Evolutionary conservation across 768 basidiomycete species (phyloP).

Genomic region (Cystoderma amianthinum): DNA sequence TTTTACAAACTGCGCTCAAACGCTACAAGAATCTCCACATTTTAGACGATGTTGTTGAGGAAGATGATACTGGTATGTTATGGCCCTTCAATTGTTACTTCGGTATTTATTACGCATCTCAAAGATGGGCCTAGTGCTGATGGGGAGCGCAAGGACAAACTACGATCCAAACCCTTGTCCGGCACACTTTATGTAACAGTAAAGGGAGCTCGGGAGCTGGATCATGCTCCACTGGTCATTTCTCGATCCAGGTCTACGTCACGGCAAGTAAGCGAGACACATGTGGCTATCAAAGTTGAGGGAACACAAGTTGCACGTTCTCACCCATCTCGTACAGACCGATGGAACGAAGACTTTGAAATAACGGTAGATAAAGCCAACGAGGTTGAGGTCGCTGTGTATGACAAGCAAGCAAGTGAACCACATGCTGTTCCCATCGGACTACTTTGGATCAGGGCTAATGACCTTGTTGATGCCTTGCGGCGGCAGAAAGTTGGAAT

Average conservation of each 20-base stretch:
- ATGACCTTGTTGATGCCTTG: slow-evolving; percentile 89
- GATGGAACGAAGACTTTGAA: slow-evolving; percentile 98
- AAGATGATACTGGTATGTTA: slow-evolving; percentile 65
- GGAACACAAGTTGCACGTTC: slow-evolving; percentile 89
- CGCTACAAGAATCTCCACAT: slow-evolving; percentile 95
- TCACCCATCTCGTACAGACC: slow-evolving; percentile 88
- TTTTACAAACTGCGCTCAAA: slow-evolving; percentile 86
- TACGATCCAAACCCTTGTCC: slow-evolving; percentile 89
- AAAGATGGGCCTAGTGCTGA: slow-evolving; percentile 51
- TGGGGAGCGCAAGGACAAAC: slow-evolving; percentile 86
- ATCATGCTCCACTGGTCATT: slow-evolving; percentile 78
- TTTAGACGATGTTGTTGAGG: slow-evolving; percentile 83
- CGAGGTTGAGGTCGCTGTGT: slow-evolving; percentile 94
- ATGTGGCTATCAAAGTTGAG: slow-evolving; percentile 93
- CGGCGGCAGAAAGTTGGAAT: slow-evolving; percentile 86
- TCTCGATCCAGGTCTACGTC: slow-evolving; percentile 67
- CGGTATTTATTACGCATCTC: background rate
- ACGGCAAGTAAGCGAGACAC: slow-evolving; percentile 77
- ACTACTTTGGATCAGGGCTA: slow-evolving; percentile 90
- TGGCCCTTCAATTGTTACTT: background rate
- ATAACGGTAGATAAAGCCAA: slow-evolving; percentile 97
- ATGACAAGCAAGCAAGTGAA: slow-evolving; percentile 85
- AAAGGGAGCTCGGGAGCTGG: slow-evolving; percentile 88
- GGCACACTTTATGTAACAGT: slow-evolving; percentile 88
- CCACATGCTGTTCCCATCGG: slow-evolving; percentile 84